A percentile compares a stretch with the other conserved stretches of the same genome.
Conservation (phyloP, 495 filamentous ascomycete species). For the Bryoglossum gracile region DNA sequence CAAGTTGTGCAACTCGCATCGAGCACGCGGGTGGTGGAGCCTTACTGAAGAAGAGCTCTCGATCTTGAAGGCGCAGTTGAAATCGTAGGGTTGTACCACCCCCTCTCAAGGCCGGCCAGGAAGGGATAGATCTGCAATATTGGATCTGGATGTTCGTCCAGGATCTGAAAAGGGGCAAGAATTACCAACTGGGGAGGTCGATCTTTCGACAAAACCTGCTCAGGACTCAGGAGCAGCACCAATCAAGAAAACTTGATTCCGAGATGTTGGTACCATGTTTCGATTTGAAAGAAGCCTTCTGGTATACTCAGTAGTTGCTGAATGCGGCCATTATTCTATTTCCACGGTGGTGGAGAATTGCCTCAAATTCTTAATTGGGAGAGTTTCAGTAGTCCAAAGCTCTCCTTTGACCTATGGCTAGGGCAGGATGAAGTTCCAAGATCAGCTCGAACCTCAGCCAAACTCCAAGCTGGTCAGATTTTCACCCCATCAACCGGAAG, state of each 20-base stretch:
- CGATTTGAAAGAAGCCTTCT: too few species aligned
- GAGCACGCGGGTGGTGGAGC: constrained; percentile 3
- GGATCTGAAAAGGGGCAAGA: constrained; percentile 13
- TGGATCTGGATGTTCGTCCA: constrained; percentile 19
- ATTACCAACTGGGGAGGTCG: constrained; percentile 11
- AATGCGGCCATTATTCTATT: too few species aligned
- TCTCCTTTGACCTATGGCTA: too few species aligned
- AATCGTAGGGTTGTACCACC: not conserved
- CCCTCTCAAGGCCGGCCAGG: not conserved
- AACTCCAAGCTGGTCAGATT: not conserved
- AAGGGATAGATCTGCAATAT: constrained; percentile 17
- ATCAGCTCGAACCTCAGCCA: constrained; percentile 1
- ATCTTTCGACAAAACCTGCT: constrained; percentile 19
- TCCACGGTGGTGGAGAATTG: too few species aligned
- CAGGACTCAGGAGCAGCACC: too few species aligned
- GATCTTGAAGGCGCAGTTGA: not conserved
- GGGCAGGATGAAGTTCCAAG: too few species aligned
- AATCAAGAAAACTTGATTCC: too few species aligned
- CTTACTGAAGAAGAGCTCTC: not conserved
- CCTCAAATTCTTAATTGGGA: too few species aligned
- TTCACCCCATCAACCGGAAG: not conserved
- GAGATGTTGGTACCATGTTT: too few species aligned
- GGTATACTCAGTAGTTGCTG: too few species aligned
- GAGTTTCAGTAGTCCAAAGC: too few species aligned
- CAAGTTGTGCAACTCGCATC: not conserved